A percentile compares a stretch with the other conserved stretches of the same genome.
Evolutionary conservation across 768 basidiomycete species (phyloP).

Genomic region (Antrodiella citrinella): DNA sequence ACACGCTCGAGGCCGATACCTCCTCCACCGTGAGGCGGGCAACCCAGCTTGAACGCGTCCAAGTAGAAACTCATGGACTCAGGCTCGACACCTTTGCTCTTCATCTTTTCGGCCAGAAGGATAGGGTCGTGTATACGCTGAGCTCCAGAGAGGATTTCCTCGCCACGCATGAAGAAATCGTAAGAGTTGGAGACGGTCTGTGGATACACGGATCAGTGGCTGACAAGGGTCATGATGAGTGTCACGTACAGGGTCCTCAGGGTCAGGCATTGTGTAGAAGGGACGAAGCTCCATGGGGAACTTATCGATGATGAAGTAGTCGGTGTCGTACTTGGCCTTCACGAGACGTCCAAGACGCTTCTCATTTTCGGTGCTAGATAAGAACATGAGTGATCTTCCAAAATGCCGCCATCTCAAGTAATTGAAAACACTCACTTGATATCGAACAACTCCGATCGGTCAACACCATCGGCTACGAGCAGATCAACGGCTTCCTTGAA

Average conservation of each 20-base stretch:
- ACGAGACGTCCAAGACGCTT: conserved; percentile 86
- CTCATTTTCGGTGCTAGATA: conserved; percentile 83
- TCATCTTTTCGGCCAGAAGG: conserved; percentile 81
- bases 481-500: conserved; percentile 86
- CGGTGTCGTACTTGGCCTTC: conserved; percentile 90
- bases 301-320: conserved; percentile 99
- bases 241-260: conserved; percentile 68
- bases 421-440: conserved; percentile 54
- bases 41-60: conserved; percentile 92
- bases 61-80: conserved; percentile 87
- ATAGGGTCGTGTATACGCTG: conserved; percentile 93
- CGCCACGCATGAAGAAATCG: conserved; percentile 99
- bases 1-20: conserved; percentile 95
- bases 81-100: conserved; percentile 80
- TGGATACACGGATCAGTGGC: conserved; percentile 1
- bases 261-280: conserved; percentile 99
- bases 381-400: background rate
- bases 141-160: conserved; percentile 97
- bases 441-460: conserved; percentile 74
- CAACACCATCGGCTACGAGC: conserved; percentile 79
- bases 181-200: conserved; percentile 95
- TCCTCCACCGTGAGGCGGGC: conserved; percentile 93
- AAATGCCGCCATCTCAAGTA: background rate
- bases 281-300: conserved; percentile 94
- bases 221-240: conserved; percentile 3